These are phyloP conservation scores for Lipomyces chichibuensis DNA, from an alignment of 805 yeast genomes.

Conservation along the genomic window DNA sequence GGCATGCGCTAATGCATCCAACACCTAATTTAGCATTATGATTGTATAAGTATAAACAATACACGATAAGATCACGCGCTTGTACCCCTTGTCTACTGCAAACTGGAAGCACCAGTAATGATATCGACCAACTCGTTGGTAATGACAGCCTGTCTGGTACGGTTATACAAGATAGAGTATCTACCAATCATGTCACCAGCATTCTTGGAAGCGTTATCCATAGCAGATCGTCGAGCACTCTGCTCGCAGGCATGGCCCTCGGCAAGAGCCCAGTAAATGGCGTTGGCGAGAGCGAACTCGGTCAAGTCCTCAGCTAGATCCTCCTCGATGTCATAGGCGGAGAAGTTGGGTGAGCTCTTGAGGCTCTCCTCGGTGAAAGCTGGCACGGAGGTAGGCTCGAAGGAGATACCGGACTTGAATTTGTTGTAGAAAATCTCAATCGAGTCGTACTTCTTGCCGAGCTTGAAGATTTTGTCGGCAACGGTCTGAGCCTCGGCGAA, in stretches of 20 bases:
- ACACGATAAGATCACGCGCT: not conserved
- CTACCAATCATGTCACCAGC: slow-evolving; percentile 98
- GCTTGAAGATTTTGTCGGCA: slow-evolving; percentile 77
- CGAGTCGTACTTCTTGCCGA: slow-evolving; percentile 63
- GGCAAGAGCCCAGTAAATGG: slow-evolving; percentile 87
- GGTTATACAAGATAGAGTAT: slow-evolving; percentile 97
- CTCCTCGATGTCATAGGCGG: slow-evolving; percentile 76
- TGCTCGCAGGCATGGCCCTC: slow-evolving; percentile 98
- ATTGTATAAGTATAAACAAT: not conserved
- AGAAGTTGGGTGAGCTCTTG: slow-evolving; percentile 81
- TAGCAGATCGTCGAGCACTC: slow-evolving; percentile 98
- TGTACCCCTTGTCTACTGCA: slow-evolving; percentile 63
- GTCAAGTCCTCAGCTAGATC: slow-evolving; percentile 58
- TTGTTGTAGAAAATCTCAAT: slow-evolving; percentile 84
- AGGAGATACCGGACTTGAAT: slow-evolving; percentile 84
- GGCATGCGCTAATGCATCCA: not conserved
- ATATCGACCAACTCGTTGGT: slow-evolving; percentile 99
- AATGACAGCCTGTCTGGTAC: slow-evolving; percentile 99
- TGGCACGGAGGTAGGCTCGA: slow-evolving; percentile 75
- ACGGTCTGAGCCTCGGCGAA: slow-evolving; percentile 87
- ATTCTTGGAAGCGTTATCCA: slow-evolving; percentile 99
- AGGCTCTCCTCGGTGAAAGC: slow-evolving; percentile 72
- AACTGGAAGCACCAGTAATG: slow-evolving; percentile 98
- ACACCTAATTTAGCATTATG: not conserved
- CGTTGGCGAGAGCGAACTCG: slow-evolving; percentile 88